Percentiles rank a stretch among this genome's conserved stretches.
Evolutionary conservation across 2,329 filamentous ascomycete genomes (phyloP).

Genomic region (Monilinia fructicola): DNA sequence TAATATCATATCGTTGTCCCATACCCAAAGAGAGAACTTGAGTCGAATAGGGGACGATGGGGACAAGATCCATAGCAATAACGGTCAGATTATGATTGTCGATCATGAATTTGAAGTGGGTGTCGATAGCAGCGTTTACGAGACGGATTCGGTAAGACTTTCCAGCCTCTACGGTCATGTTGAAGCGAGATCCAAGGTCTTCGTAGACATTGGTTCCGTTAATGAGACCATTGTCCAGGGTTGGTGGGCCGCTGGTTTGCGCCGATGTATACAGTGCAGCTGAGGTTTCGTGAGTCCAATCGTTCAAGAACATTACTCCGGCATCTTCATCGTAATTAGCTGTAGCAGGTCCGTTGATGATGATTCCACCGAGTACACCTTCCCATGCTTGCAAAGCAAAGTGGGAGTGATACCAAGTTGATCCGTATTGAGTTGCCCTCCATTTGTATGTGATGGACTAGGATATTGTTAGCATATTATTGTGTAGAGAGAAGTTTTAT

Average conservation of each 20-base stretch:
- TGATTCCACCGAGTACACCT: conserved; percentile 58
- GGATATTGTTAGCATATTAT: not conserved
- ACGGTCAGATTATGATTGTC: conserved; percentile 56
- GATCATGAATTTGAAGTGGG: conserved; percentile 47
- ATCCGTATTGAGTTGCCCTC: conserved; percentile 27
- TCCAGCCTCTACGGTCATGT: conserved; percentile 42
- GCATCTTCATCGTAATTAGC: conserved; percentile 62
- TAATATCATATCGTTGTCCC: conserved; percentile 46
- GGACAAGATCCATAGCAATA: conserved; percentile 61
- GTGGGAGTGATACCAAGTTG: conserved; percentile 50
- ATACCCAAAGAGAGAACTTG: conserved; percentile 50
- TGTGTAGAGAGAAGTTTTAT: not conserved
- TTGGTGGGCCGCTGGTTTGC: conserved; percentile 30
- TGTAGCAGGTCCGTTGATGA: conserved; percentile 60
- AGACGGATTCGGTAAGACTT: conserved; percentile 47
- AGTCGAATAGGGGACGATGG: conserved; percentile 25
- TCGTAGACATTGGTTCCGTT: conserved; percentile 28
- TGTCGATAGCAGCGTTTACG: conserved; percentile 46
- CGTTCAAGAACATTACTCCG: conserved; percentile 47
- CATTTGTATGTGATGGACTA: conserved; percentile 28
- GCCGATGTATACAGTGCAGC: conserved; percentile 28
- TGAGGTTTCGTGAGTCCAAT: conserved; percentile 38
- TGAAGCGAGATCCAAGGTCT: conserved; percentile 25
- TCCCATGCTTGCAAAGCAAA: conserved; percentile 51
- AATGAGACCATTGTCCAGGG: conserved; percentile 38